Base-by-base conservation (phyloP, 192 early-diverging fungal genomes). In the Spinellus fusiger region DNA sequence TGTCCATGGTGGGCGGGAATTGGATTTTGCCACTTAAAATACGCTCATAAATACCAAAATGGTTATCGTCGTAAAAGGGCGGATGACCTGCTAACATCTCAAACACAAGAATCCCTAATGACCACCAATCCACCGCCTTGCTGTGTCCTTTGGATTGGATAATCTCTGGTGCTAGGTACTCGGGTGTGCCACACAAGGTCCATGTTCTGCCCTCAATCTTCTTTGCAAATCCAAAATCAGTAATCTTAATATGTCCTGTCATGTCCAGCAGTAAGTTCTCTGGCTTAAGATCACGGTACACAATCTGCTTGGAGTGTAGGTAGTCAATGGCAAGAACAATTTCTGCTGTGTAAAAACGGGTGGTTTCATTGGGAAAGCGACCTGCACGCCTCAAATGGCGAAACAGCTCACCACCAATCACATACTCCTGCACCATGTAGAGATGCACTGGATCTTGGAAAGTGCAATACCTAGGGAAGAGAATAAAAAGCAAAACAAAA, bases 51-150 rank as follows among this genome's bases (percentile, higher is more conserved):
- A 93, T 93, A 27, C 88, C 87, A 73, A 89, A 92, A 27, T 60
- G 68, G 25, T 54, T 89, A 68, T 93, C 90, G 77, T 94, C 88
- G 56, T 82, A 92, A 73, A 91, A 90, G 6, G 88, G 88, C 49
- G 89, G 90, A 61, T 62, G 65, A 0, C 91, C 91, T 5, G 84
- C 89, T 59, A 94, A 81, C 92, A 94, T 94, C 65, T 94, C 92
- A 66, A 87, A 94, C 15, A 92, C 83, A 35, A 94, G 74, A 58
- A 94, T 91, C 29, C 92, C 92, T 18, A 94, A 76, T 20, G 90
- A 86, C 92, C 92, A 94, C 92, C 92, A 94, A 67, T 94, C 92
- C 13, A 94, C 92, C 0, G 89, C 84, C 70, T 89, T 92, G 4
- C 87, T 86, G 64, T 94, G 89, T 23, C 89, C 89, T 70, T 88